Conservation (phyloP, 306 rosid species). For the Dryas alaskensis region DNA sequence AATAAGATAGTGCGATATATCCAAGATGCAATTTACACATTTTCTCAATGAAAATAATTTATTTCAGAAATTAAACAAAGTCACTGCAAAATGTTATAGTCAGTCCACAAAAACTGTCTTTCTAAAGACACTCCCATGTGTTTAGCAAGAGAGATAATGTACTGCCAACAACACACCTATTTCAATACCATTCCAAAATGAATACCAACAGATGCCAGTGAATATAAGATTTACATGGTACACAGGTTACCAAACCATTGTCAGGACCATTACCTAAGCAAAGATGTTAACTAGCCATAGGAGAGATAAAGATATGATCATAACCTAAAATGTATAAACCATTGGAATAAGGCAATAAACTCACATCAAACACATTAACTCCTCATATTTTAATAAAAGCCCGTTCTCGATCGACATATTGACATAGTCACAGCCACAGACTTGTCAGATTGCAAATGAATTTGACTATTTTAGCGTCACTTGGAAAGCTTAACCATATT, state of each 20-base stretch:
- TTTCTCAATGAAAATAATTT: neutral
- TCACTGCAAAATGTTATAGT: neutral
- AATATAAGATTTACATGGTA: constrained; percentile 11
- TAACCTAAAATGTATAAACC: constrained; percentile 6
- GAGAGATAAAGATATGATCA: neutral
- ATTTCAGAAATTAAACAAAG: neutral
- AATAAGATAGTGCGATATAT: neutral
- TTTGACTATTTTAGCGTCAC: neutral
- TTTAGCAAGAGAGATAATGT: neutral
- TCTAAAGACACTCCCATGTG: neutral
- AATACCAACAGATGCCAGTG: neutral
- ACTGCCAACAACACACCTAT: neutral
- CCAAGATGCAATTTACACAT: neutral
- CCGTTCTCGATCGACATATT: neutral
- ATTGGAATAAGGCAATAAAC: neutral
- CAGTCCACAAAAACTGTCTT: neutral
- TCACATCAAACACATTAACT: neutral
- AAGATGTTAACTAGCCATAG: neutral
- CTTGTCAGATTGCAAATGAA: neutral
- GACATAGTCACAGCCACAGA: neutral
- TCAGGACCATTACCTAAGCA: neutral
- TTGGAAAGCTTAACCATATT: neutral
- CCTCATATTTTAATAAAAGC: too few species aligned
- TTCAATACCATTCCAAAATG: constrained; percentile 4
- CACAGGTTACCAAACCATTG: neutral